Base-by-base conservation (phyloP, 75 land plant genomes). In the Pinus albicaulis region DNA sequence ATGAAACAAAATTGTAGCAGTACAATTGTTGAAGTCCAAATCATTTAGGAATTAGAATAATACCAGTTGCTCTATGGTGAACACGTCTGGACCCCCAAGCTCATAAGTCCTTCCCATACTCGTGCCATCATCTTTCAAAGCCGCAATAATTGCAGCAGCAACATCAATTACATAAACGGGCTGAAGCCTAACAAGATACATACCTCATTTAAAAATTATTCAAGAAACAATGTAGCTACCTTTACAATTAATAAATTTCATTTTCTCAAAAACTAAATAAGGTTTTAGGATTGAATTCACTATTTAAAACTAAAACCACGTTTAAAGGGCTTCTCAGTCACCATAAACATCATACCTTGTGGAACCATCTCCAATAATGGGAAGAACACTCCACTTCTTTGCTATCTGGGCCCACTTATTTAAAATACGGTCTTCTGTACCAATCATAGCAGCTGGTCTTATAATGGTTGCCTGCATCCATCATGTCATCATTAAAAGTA, bases 61-160 rank as follows among this genome's bases (percentile, higher is more conserved):
- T 88, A 96, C 99, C 85, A 96, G 85, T 72, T 96, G 86, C 75
- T 92, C 86, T 22, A 90, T 75, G n/a, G 95, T 92, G 60, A 79
- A 89, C 74, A 94, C 81, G 56, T 96, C 95, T 41, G 99, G 99
- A 16, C 99, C 98, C 76, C 98, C 99, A 10, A 97, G 88, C 80
- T 97, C 98, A 85, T 90, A 97, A 36, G 85, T 80, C 78, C 88
- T 92, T 68, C 99, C 99, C 88, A 92, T 89, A 83, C 92, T 92
- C 12, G 83, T 75, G n/a, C 99, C 99, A 81, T 96, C 91, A 75
- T n/a, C n/a, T n/a, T n/a, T n/a, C n/a, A n/a, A n/a, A n/a, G n/a
- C n/a, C n/a, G n/a, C n/a, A n/a, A n/a, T n/a, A n/a, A n/a, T n/a
- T n/a, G n/a, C n/a, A n/a, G n/a, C n/a, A n/a, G n/a, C n/a, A n/a